phyloP scores from a whole-genome alignment of 1,284 basidiomycete species.

The Ustilago nuda region DNA sequence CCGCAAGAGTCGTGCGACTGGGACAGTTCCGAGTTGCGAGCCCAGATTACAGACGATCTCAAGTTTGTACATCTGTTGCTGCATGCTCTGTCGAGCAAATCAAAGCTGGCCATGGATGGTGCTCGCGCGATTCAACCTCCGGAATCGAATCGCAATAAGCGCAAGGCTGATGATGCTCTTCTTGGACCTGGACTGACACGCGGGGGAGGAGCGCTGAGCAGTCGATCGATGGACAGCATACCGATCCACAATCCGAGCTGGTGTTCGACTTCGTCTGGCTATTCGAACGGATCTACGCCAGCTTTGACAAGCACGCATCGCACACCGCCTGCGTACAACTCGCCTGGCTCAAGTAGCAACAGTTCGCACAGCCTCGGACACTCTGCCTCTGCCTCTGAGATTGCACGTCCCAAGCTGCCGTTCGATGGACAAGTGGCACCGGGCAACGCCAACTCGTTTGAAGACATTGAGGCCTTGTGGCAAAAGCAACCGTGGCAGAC shows the following conservation, averaged over 20 bases:
- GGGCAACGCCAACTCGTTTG: slow-evolving; percentile 43
- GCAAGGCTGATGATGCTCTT: slow-evolving; percentile 41
- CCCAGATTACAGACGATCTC: slow-evolving; percentile 60
- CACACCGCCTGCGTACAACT: slow-evolving; percentile 42
- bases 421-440: slow-evolving; percentile 38
- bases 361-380: slow-evolving; percentile 42
- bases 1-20: slow-evolving; percentile 52
- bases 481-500: slow-evolving; percentile 54
- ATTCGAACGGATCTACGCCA: slow-evolving; percentile 40
- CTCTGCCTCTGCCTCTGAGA: slow-evolving; percentile 33
- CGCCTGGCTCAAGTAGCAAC: slow-evolving; percentile 39
- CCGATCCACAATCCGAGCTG: slow-evolving; percentile 37
- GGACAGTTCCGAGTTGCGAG: slow-evolving; percentile 52
- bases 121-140: slow-evolving; percentile 54
- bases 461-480: slow-evolving; percentile 53
- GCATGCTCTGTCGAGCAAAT: slow-evolving; percentile 56
- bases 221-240: slow-evolving; percentile 35
- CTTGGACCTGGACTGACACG: slow-evolving; percentile 1
- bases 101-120: slow-evolving; percentile 53
- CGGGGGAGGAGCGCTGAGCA: slow-evolving; percentile 33
- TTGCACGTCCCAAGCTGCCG: slow-evolving; percentile 30
- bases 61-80: slow-evolving; percentile 56
- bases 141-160: slow-evolving; percentile 40
- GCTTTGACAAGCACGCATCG: slow-evolving; percentile 19
- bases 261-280: slow-evolving; percentile 39